Base-by-base conservation (phyloP, 257 asterid species). In the Penstemon eatonii region DNA sequence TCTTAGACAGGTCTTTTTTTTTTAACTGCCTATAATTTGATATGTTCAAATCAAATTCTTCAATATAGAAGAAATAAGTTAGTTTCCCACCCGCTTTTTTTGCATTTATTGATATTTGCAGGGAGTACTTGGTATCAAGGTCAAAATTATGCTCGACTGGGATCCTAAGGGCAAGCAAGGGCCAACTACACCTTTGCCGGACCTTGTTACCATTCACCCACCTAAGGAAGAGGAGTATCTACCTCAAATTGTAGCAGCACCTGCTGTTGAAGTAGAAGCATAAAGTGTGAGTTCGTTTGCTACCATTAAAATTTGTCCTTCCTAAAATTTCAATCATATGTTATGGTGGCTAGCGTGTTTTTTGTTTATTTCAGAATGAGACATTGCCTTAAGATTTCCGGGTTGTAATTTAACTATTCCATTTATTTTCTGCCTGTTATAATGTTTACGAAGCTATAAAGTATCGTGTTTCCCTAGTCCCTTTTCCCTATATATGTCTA, bases 101-200 rank as follows among this genome's bases (percentile, higher is more conserved):
- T 15, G 18, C 54, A 10, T 19, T 70, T 61, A 33, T 44, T 38
- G 19, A 0, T 65, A 25, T 63, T 25, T 6, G 19, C 75, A 81
- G 86, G 95, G 91, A 49, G 95, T 85, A 5, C 87, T 85, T 54
- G 89, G 91, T 19, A 85, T 85, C 67, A 84, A 85, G 76, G 91
- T 87, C 1, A 87, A 87, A 78, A 83, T 87, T 72, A 85, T 85
- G 89, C 91, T 87, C 5, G 86, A 70, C 53, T 83, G 89, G 89
- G 89, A 87, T 80, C 87, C 89, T 0, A 81, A 78, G 58, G 95
- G 89, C 56, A 87, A 85, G 78, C 70, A 64, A 47, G 91, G 91
- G 0, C 87, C 86, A 0, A 79, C 66, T 11, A 87, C 86, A 18
- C 91, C 91, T 55, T 84, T 83, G 3, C 86, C 86, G 0, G 95